Conservation (phyloP, 208 protist genomes). For the Leishmania turanica region DNA sequence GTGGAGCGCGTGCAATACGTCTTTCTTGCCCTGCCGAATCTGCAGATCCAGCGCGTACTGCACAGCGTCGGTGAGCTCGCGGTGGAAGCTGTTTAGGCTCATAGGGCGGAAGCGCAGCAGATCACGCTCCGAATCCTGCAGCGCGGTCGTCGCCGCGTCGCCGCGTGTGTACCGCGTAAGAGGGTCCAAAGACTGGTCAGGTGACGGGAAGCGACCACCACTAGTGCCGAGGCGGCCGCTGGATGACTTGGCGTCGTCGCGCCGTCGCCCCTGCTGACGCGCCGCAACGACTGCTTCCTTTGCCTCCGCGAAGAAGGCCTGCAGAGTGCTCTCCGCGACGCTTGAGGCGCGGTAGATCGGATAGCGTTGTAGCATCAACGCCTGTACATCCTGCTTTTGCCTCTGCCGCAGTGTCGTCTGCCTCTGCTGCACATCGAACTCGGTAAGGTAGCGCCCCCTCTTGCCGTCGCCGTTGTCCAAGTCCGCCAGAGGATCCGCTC, state of each 20-base stretch:
- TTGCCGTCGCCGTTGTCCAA: slow-evolving; percentile 3
- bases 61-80: slow-evolving; percentile 60
- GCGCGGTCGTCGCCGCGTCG: not conserved
- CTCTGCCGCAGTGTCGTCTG: slow-evolving; percentile 21
- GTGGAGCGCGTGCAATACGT: slow-evolving; percentile 46
- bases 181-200: not conserved
- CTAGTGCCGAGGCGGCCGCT: not conserved
- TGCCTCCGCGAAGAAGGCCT: slow-evolving; percentile 30
- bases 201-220: not conserved
- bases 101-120: slow-evolving; percentile 56
- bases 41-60: slow-evolving; percentile 66
- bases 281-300: slow-evolving; percentile 12
- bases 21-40: slow-evolving; percentile 46
- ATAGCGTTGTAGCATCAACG: slow-evolving; percentile 32
- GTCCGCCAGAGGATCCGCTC: slow-evolving; percentile 10
- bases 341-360: slow-evolving; percentile 71
- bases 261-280: not conserved
- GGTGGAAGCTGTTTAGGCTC: slow-evolving; percentile 70
- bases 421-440: slow-evolving; percentile 11
- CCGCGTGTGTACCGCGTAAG: too few relatives aligned
- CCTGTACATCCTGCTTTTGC: slow-evolving; percentile 2
- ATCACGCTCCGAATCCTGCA: slow-evolving; percentile 51
- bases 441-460: slow-evolving; percentile 13
- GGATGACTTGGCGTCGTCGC: not conserved
- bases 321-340: slow-evolving; percentile 73